Evolutionary conservation across 176 grass and related monocot species (phyloP).

Genomic region (Cenchrus americanus): DNA sequence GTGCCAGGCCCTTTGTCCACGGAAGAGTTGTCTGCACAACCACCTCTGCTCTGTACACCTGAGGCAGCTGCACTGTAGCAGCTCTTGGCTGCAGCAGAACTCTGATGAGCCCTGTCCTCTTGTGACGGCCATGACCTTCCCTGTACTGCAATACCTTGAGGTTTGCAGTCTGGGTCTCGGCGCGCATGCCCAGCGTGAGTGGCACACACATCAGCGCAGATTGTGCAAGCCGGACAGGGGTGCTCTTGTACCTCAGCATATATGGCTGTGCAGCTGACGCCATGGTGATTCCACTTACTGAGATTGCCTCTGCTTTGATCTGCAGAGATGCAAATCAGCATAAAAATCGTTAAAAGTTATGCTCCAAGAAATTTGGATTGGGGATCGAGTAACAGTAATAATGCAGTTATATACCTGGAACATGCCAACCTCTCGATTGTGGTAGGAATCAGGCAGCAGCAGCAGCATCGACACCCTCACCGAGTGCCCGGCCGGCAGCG

Average conservation of each 20-base stretch:
- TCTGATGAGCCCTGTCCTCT: constrained; percentile 35
- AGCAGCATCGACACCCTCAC: constrained; percentile 42
- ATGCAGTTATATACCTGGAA: constrained; percentile 62
- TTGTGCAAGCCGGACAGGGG: constrained; percentile 36
- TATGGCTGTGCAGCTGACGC: constrained; percentile 35
- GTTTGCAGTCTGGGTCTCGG: constrained; percentile 39
- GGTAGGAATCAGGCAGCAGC: constrained; percentile 38
- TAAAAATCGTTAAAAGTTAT: neutral
- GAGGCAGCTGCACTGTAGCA: constrained; percentile 36
- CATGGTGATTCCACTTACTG: constrained; percentile 29
- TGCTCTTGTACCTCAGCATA: constrained; percentile 50
- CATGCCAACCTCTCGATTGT: constrained; percentile 50
- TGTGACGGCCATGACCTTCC: constrained; percentile 41
- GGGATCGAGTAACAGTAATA: neutral
- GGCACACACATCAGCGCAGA: constrained; percentile 31
- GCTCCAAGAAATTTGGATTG: neutral
- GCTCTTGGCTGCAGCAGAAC: constrained; percentile 46
- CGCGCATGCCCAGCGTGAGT: constrained; percentile 31
- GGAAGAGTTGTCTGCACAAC: constrained; percentile 43
- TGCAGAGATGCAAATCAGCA: neutral
- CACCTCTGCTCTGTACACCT: constrained; percentile 44
- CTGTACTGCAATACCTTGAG: constrained; percentile 34
- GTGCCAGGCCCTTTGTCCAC: constrained; percentile 33
- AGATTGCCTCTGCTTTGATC: constrained; percentile 44
- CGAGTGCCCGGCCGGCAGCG: constrained; percentile 22